phyloP scores from a whole-genome alignment of 768 basidiomycete species.

The Kwoniella heveanensis region DNA sequence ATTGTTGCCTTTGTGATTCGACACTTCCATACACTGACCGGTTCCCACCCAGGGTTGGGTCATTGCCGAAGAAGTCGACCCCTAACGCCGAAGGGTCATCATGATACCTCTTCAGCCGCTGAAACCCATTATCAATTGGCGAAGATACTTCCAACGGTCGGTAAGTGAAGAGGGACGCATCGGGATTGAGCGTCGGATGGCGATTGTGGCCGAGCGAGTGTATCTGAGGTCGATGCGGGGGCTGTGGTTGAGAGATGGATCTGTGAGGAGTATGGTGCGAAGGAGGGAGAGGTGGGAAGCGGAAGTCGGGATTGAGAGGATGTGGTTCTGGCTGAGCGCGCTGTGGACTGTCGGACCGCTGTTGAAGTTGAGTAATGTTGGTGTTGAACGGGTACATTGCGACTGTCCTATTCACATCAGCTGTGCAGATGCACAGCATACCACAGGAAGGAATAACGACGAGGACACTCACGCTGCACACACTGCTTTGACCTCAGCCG shows the following conservation, averaged over 20 bases:
- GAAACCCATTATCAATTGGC: neutral
- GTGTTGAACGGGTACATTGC: neutral
- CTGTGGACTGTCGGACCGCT: neutral
- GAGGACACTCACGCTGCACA: neutral
- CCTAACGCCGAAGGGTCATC: slow-evolving; percentile 13
- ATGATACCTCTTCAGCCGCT: slow-evolving; percentile 14
- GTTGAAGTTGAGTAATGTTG: neutral
- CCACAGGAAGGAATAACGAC: too few relatives aligned
- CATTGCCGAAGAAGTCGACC: slow-evolving; percentile 2
- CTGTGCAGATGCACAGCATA: too few relatives aligned
- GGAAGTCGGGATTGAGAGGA: slow-evolving; percentile 17
- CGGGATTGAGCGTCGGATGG: slow-evolving; percentile 5
- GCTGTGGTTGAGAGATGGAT: slow-evolving; percentile 13
- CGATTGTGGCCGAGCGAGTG: neutral
- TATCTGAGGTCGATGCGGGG: neutral
- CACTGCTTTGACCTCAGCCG: neutral
- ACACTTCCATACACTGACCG: neutral
- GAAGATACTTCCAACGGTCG: neutral
- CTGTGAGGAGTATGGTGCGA: neutral
- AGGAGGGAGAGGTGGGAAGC: slow-evolving; percentile 7
- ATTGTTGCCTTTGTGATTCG: neutral
- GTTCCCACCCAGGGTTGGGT: neutral
- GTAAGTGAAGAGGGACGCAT: neutral
- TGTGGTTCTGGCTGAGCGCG: neutral
- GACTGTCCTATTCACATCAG: neutral